These are phyloP conservation scores for Ogataea saltuana DNA, from an alignment of 805 yeast genomes.

Conservation along the genomic window DNA sequence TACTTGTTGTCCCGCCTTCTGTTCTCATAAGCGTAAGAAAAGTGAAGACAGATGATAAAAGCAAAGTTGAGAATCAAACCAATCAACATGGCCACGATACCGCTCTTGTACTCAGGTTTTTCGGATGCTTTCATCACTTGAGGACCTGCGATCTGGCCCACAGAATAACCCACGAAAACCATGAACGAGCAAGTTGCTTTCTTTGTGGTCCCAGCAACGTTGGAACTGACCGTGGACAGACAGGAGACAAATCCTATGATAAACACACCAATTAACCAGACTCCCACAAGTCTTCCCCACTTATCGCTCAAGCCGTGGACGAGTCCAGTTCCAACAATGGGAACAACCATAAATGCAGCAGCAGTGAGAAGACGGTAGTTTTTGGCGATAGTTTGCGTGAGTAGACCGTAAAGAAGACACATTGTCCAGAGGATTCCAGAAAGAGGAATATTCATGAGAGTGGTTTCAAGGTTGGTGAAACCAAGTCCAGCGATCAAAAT, in stretches of 20 bases:
- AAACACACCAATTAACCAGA: constrained; percentile 19
- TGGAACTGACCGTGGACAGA: constrained; percentile 33
- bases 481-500: constrained; percentile 42
- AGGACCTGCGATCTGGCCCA: constrained; percentile 61
- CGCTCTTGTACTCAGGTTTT: constrained; percentile 45
- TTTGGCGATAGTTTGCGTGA: constrained; percentile 14
- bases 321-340: constrained; percentile 19
- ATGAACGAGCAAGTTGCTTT: constrained; percentile 51
- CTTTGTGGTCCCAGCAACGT: constrained; percentile 63
- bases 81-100: constrained; percentile 45
- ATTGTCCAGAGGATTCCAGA: constrained; percentile 27
- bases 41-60: constrained; percentile 19
- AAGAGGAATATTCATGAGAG: constrained; percentile 39
- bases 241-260: constrained; percentile 20
- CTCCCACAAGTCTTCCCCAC: constrained; percentile 23
- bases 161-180: constrained; percentile 55
- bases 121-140: constrained; percentile 54
- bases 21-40: constrained; percentile 43
- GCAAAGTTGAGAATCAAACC: constrained; percentile 38
- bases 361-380: constrained; percentile 20
- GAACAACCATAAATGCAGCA: constrained; percentile 18
- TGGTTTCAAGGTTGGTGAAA: constrained; percentile 26
- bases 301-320: constrained; percentile 21
- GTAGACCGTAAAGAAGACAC: constrained; percentile 14
- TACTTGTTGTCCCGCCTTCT: constrained; percentile 42